Evolutionary conservation across 257 asterid species (phyloP).

Genomic region (Salvia hispanica): DNA sequence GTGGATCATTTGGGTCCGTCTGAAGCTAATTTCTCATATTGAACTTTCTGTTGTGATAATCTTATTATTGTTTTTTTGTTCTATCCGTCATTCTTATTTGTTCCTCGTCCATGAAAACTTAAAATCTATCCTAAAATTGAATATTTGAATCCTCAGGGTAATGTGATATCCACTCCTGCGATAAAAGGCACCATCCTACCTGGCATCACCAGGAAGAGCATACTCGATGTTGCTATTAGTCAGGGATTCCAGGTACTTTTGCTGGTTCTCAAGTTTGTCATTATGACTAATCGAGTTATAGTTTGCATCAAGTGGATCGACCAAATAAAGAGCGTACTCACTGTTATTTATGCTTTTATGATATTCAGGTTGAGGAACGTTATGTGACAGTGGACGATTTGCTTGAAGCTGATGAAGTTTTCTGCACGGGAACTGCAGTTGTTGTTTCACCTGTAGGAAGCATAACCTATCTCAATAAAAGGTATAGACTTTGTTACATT

Average conservation of each 20-base stretch:
- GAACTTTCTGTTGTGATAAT: constrained; percentile 4
- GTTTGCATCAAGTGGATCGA: neutral
- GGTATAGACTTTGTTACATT: constrained; percentile 38
- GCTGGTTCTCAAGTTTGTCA: neutral
- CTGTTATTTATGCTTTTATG: constrained; percentile 10
- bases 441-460: constrained; percentile 96
- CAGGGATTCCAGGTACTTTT: constrained; percentile 59
- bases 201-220: constrained; percentile 75
- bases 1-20: neutral
- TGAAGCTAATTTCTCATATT: neutral
- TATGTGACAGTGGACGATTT: constrained; percentile 76
- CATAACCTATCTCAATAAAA: constrained; percentile 68
- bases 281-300: neutral
- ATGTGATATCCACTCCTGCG: constrained; percentile 64
- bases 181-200: constrained; percentile 73
- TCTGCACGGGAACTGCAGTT: constrained; percentile 96
- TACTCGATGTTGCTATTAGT: constrained; percentile 63
- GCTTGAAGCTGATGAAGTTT: constrained; percentile 98
- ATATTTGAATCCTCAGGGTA: constrained; percentile 42
- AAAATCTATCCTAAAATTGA: constrained; percentile 20
- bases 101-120: neutral
- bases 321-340: neutral
- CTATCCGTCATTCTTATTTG: neutral
- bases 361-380: constrained; percentile 79
- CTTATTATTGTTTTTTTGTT: neutral